These are phyloP conservation scores for Gaertneriomyces sp. DNA, from an alignment of 192 early-diverging fungal species.

Conservation along the genomic window DNA sequence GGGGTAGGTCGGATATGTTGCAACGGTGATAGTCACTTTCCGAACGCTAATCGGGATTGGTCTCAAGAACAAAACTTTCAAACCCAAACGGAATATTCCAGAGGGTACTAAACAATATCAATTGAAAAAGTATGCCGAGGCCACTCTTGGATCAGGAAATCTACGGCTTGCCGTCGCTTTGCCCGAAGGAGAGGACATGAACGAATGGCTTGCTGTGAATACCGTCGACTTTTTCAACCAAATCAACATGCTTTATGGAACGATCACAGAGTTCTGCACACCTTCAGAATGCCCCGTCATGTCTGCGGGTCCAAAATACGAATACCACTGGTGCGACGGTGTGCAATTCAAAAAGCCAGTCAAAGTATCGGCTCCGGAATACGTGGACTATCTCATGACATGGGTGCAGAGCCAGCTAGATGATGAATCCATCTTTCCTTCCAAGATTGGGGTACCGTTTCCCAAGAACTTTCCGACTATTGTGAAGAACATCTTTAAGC, in stretches of 20 bases:
- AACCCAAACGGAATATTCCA: conserved; percentile 48
- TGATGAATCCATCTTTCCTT: conserved; percentile 84
- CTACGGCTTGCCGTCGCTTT: conserved; percentile 72
- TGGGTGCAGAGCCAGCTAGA: conserved; percentile 76
- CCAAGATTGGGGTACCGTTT: conserved; percentile 72
- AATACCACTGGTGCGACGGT: conserved; percentile 88
- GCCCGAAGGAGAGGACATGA: conserved; percentile 82
- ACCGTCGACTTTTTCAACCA: conserved; percentile 96
- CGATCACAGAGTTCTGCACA: conserved; percentile 77
- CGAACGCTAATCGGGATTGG: neutral
- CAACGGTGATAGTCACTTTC: neutral
- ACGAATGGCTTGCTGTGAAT: conserved; percentile 94
- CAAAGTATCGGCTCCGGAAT: conserved; percentile 82
- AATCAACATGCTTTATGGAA: conserved; percentile 88
- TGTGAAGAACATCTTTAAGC: conserved; percentile 75
- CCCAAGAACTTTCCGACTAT: conserved; percentile 64
- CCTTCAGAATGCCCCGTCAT: conserved; percentile 83
- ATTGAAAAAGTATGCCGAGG: conserved; percentile 64
- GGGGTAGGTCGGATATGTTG: neutral
- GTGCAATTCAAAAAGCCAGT: conserved; percentile 80
- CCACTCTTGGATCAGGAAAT: conserved; percentile 76
- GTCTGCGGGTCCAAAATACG: conserved; percentile 79
- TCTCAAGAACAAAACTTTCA: conserved; percentile 55
- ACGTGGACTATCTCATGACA: conserved; percentile 82
- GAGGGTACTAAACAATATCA: conserved; percentile 60